Evolutionary conservation across 2,329 filamentous ascomycete species (phyloP).

Genomic region (Colletotrichum chlorophyti): DNA sequence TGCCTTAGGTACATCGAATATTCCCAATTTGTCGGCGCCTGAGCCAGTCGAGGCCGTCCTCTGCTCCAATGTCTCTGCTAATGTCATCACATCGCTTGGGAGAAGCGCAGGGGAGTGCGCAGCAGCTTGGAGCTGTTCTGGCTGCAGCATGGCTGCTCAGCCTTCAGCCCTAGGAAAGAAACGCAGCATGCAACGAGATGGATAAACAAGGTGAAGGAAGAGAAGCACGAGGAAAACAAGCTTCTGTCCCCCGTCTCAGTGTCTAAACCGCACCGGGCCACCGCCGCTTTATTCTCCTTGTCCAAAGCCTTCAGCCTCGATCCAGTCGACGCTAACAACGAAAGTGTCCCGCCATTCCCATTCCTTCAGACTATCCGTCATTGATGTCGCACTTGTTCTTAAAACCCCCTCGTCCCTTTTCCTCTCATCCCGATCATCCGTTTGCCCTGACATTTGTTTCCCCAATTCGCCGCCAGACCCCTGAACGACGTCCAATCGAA

Average conservation of each 20-base stretch:
- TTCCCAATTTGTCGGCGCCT: neutral
- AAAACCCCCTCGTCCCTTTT: neutral
- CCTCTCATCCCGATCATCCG: no score
- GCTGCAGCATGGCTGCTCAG: neutral
- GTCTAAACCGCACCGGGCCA: neutral
- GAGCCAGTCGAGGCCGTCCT: neutral
- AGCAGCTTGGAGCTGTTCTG: neutral
- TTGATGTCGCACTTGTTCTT: neutral
- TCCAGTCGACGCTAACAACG: conserved; percentile 9
- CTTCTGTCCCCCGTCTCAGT: conserved; percentile 7
- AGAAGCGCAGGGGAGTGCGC: conserved; percentile 11
- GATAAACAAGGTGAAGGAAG: neutral
- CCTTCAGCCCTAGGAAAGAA: conserved; percentile 19
- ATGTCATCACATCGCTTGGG: conserved; percentile 1
- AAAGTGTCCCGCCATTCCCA: conserved; percentile 12
- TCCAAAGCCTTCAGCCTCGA: conserved; percentile 1
- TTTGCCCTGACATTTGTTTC: neutral
- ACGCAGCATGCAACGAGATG: neutral
- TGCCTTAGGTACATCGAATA: no score
- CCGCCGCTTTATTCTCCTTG: neutral
- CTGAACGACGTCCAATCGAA: neutral
- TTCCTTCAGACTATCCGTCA: neutral
- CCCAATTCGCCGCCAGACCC: neutral
- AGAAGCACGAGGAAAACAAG: conserved; percentile 6
- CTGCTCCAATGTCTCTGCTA: neutral